Base-by-base conservation (phyloP, 257 asterid species). In the Rubia yunnanensis region DNA sequence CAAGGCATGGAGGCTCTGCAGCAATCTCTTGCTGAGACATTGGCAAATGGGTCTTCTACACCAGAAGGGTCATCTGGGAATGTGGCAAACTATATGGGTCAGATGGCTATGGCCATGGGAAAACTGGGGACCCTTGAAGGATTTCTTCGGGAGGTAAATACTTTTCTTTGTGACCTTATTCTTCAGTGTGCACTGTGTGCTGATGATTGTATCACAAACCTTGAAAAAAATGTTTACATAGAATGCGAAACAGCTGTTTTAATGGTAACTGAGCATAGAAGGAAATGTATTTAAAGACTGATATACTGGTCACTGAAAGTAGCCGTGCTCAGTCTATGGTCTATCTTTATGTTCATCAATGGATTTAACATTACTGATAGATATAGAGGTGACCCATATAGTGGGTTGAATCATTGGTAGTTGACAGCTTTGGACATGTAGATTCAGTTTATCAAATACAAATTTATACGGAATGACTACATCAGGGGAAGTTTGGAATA, bases 51-150 rank as follows among this genome's bases (percentile, higher is more conserved):
- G 62, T 28, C 92, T 50, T 73, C 86, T 5, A 85, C 79, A 20
- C 77, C 91, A 1, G 88, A 83, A 23, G 86, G 91, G 28, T 76
- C 92, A 24, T 81, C 95, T 27, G 95, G 88, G 35, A 88, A 89
- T n/a, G 98, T 89, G 3, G 96, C 94, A 18, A 89, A 82, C 70
- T 92, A 89, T 60, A 92, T 92, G 96, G 98, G 98, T 54, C 98
- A 92, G 73, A 92, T 92, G 98, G 98, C 98, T 5, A 92, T 92
- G 98, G 96, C 98, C 23, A 89, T 92, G 97, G 98, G 98, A 10
- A 92, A 92, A 72, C 73, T 92, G 68, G 97, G 95, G 17, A 89
- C 95, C 18, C 96, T 92, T 10, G 96, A 89, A 73, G 92, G 95
- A 49, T 92, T 92, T 64, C 82, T 92, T 0, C 83, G 81, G 56